phyloP scores from a whole-genome alignment of 2,329 filamentous ascomycete genomes.

The Cordyceps cicadae region DNA sequence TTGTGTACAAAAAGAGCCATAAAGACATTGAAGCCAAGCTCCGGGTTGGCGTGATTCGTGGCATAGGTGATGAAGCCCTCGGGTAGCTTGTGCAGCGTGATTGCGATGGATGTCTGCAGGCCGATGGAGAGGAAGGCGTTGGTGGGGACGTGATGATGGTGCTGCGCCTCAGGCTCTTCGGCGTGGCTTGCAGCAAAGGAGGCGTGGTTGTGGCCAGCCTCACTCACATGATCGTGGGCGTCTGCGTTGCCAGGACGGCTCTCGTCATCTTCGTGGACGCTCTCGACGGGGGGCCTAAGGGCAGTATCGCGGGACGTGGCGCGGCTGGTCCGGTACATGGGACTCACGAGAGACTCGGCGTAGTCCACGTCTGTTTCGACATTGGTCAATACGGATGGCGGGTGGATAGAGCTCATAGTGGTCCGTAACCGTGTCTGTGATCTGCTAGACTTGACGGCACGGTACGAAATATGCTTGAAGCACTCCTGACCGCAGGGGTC shows the following conservation, averaged over 20 bases:
- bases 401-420: conserved; percentile 28
- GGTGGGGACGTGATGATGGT: conserved; percentile 91
- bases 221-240: conserved; percentile 30
- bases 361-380: conserved; percentile 22
- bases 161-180: conserved; percentile 44
- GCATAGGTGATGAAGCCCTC: conserved; percentile 86
- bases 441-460: conserved; percentile 25
- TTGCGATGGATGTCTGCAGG: conserved; percentile 91
- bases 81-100: conserved; percentile 91
- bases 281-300: conserved; percentile 13
- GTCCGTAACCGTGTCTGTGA: conserved; percentile 33
- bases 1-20: conserved; percentile 96
- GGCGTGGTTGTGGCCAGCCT: conserved; percentile 6
- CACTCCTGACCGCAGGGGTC: conserved; percentile 60
- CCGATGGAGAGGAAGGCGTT: conserved; percentile 92
- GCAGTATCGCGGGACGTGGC: conserved; percentile 33
- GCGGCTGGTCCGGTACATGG: conserved; percentile 28
- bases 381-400: conserved; percentile 18
- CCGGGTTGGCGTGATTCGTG: conserved; percentile 90
- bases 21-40: conserved; percentile 84
- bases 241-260: conserved; percentile 25
- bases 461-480: conserved; percentile 47
- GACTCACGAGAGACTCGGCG: conserved; percentile 23
- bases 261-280: conserved; percentile 13
- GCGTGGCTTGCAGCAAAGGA: conserved; percentile 24